These are phyloP conservation scores for Saccharomyces hybrid DNA, from an alignment of 1,139 yeast genomes.

Conservation along the genomic window DNA sequence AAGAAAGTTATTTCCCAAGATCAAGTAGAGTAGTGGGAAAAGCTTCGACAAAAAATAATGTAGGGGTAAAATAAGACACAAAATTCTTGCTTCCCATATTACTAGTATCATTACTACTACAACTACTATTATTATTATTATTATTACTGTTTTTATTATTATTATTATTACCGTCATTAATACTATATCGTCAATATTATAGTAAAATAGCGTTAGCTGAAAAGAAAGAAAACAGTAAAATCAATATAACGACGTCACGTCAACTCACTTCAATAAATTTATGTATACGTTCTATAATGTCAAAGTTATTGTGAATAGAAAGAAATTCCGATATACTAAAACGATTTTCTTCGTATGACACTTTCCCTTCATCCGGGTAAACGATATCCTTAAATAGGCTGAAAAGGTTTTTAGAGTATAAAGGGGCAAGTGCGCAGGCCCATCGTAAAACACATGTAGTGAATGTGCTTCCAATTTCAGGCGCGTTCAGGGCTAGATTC, in stretches of 20 bases:
- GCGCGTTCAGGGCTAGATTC: background rate
- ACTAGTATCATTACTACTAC: too few species aligned
- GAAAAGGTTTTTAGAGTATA: constrained; percentile 4
- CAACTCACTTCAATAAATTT: background rate
- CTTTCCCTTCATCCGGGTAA: background rate
- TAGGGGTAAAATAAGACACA: background rate
- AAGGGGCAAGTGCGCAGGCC: constrained; percentile 4
- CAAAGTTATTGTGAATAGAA: background rate
- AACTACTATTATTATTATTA: background rate
- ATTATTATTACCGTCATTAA: background rate
- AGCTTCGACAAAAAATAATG: background rate
- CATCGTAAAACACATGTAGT: constrained; percentile 1
- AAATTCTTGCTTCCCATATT: too few species aligned
- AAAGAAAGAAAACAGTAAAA: background rate
- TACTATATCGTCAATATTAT: background rate
- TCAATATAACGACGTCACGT: background rate
- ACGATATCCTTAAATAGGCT: background rate
- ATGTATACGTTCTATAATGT: background rate
- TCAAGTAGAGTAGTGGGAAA: background rate
- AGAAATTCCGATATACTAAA: background rate
- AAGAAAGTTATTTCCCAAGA: background rate
- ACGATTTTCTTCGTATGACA: background rate
- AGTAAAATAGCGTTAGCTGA: background rate
- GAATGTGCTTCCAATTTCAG: background rate
- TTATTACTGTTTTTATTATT: background rate